phyloP scores from a whole-genome alignment of 768 basidiomycete species.

The Lentinus tigrinus region DNA sequence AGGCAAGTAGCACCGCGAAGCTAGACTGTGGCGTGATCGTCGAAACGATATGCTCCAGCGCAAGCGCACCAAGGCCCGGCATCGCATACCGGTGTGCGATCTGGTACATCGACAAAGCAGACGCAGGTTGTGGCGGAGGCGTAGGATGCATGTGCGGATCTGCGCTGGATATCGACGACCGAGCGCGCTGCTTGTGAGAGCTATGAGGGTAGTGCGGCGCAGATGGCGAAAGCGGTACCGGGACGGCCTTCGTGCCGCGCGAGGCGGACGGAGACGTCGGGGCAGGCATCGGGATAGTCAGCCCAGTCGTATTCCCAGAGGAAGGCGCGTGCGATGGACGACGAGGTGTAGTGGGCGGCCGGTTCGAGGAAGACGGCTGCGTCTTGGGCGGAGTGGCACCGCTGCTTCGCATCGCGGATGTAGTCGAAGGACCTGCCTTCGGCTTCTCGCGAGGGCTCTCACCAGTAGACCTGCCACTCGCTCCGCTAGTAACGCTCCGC shows the following conservation, averaged over 20 bases:
- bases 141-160: conserved; percentile 78
- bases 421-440: conserved; percentile 2
- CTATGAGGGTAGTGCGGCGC: conserved; percentile 47
- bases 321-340: conserved; percentile 16
- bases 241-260: conserved; percentile 37
- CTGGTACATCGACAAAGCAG: conserved; percentile 73
- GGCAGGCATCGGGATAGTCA: conserved; percentile 8
- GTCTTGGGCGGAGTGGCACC: neutral
- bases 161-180: conserved; percentile 34
- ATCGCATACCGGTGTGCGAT: conserved; percentile 75
- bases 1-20: conserved; percentile 70
- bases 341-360: conserved; percentile 18
- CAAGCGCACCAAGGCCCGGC: conserved; percentile 61
- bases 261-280: conserved; percentile 28
- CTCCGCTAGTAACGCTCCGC: conserved; percentile 52
- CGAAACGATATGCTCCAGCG: conserved; percentile 70
- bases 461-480: conserved; percentile 35
- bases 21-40: conserved; percentile 65
- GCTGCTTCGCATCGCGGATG: conserved; percentile 2
- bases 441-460: conserved; percentile 19
- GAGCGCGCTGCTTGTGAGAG: conserved; percentile 43
- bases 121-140: conserved; percentile 59
- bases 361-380: conserved; percentile 8
- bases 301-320: neutral
- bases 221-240: conserved; percentile 36